Conservation (phyloP, 2,329 filamentous ascomycete species). For the Aureobasidium sp. region DNA sequence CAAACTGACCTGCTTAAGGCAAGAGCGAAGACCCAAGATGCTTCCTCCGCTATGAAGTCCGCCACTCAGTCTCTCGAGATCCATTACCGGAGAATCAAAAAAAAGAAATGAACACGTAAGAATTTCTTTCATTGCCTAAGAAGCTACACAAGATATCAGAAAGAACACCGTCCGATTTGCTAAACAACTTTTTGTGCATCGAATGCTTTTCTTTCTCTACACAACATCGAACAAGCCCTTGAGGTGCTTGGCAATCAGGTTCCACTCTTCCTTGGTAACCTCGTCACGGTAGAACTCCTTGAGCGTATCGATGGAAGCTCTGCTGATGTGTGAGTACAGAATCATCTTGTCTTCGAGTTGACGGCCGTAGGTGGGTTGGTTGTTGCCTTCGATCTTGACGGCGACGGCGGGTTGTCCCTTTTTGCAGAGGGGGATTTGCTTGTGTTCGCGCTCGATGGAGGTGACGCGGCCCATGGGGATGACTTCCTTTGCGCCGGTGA, state of each 20-base stretch:
- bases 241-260: slow-evolving; percentile 76
- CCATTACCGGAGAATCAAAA: too few species aligned
- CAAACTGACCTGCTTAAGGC: too few species aligned
- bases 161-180: neutral
- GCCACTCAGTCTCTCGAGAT: too few species aligned
- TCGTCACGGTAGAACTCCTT: slow-evolving; percentile 93
- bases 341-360: slow-evolving; percentile 87
- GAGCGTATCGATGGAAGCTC: slow-evolving; percentile 83
- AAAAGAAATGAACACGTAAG: neutral
- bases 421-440: slow-evolving; percentile 85
- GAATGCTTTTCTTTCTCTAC: slow-evolving; percentile 30
- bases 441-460: slow-evolving; percentile 96
- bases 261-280: slow-evolving; percentile 88
- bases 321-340: slow-evolving; percentile 80
- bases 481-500: slow-evolving; percentile 75
- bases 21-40: too few species aligned
- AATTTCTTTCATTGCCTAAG: neutral
- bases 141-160: neutral
- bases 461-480: slow-evolving; percentile 86
- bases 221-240: slow-evolving; percentile 89
- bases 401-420: slow-evolving; percentile 96
- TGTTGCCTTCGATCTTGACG: slow-evolving; percentile 89
- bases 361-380: slow-evolving; percentile 89
- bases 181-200: neutral
- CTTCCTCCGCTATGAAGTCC: too few species aligned